Conservation (phyloP, 2,329 filamentous ascomycete genomes). For the Fusarium begoniae region DNA sequence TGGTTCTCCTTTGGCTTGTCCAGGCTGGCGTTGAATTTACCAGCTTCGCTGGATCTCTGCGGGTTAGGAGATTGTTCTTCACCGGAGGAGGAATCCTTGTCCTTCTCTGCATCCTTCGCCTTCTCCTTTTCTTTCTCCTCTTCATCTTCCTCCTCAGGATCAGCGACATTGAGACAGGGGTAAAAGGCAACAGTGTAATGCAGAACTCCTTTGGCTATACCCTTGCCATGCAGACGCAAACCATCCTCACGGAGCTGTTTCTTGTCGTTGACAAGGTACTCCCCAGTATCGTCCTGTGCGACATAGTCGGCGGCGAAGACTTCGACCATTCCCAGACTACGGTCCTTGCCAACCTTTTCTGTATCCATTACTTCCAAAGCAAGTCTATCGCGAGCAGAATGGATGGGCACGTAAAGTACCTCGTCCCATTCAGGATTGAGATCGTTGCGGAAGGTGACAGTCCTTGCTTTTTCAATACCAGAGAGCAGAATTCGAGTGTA, state of each 20-base stretch:
- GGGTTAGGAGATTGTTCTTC: conserved; percentile 21
- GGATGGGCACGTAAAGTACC: conserved; percentile 91
- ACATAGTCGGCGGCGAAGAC: conserved; percentile 82
- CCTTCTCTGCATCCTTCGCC: conserved; percentile 36
- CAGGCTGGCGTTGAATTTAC: conserved; percentile 55
- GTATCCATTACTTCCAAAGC: conserved; percentile 96
- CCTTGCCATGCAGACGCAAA: conserved; percentile 78
- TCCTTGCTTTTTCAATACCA: conserved; percentile 88
- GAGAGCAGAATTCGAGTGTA: conserved; percentile 90
- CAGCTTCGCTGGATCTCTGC: conserved; percentile 46
- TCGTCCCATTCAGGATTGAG: conserved; percentile 97
- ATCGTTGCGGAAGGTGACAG: conserved; percentile 96
- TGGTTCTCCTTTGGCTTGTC: conserved; percentile 43
- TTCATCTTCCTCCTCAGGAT: conserved; percentile 89
- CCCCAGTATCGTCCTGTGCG: conserved; percentile 77
- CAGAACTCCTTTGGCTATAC: conserved; percentile 79
- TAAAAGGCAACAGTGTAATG: conserved; percentile 90
- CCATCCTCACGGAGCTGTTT: conserved; percentile 74
- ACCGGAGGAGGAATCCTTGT: conserved; percentile 25
- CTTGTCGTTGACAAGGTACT: conserved; percentile 80
- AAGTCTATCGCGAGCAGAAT: conserved; percentile 83
- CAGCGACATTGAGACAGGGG: conserved; percentile 84
- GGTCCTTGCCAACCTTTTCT: conserved; percentile 90
- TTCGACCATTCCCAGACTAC: conserved; percentile 84
- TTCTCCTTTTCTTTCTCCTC: conserved; percentile 62